Conservation (phyloP, 306 rosid species). For the Cicer chorassanicum region DNA sequence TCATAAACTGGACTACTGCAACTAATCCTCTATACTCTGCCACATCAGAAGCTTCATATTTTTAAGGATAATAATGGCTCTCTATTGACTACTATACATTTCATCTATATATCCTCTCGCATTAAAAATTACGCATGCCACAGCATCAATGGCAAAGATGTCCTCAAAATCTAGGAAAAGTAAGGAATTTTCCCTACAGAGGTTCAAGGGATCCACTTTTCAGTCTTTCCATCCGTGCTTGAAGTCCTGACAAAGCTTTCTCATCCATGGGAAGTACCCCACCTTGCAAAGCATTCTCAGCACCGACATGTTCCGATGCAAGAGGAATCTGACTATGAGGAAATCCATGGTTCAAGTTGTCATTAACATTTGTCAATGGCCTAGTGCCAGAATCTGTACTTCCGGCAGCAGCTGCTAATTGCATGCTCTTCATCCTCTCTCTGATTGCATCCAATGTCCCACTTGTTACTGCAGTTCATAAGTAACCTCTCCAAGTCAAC, state of each 20-base stretch:
- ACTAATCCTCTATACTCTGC: slow-evolving; percentile 51
- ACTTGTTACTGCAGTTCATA: slow-evolving; percentile 66
- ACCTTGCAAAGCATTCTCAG: slow-evolving; percentile 66
- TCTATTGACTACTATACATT: slow-evolving; percentile 40
- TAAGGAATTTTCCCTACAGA: slow-evolving; percentile 40
- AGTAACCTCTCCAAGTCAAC: slow-evolving; percentile 36
- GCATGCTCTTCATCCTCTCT: slow-evolving; percentile 98
- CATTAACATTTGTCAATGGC: slow-evolving; percentile 65
- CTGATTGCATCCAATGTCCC: slow-evolving; percentile 96
- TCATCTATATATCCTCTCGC: slow-evolving; percentile 45
- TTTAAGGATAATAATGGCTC: slow-evolving; percentile 39
- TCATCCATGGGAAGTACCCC: slow-evolving; percentile 95
- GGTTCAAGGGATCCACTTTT: slow-evolving; percentile 92
- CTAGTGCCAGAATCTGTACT: slow-evolving; percentile 64
- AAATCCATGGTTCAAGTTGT: slow-evolving; percentile 62
- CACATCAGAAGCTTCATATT: slow-evolving; percentile 38
- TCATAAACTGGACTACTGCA: slow-evolving; percentile 29
- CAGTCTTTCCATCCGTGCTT: slow-evolving; percentile 98
- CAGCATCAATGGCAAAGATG: slow-evolving; percentile 36
- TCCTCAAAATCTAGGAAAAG: slow-evolving; percentile 17
- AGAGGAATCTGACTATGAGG: slow-evolving; percentile 63
- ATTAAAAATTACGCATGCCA: slow-evolving; percentile 39
- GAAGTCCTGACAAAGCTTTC: slow-evolving; percentile 95
- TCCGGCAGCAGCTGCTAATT: slow-evolving; percentile 82
- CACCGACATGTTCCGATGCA: slow-evolving; percentile 52